Evolutionary conservation across 306 rosid genomes (phyloP).

Genomic region (Alnus glutinosa): DNA sequence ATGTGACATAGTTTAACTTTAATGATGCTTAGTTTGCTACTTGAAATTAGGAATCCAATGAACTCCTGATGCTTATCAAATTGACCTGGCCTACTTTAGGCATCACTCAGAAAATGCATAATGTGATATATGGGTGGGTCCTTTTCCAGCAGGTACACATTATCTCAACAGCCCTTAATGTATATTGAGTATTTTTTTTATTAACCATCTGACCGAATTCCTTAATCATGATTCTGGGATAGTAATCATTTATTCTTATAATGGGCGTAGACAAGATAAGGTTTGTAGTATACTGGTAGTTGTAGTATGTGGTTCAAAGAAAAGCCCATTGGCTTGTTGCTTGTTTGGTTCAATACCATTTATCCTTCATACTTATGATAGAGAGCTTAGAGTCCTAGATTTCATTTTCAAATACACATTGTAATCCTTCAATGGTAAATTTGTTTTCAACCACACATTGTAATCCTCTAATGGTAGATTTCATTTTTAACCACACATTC

Average conservation of each 20-base stretch:
- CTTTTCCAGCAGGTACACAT: conserved; percentile 55
- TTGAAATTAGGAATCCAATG: conserved; percentile 46
- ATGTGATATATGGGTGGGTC: conserved; percentile 51
- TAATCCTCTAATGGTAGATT: too few species aligned
- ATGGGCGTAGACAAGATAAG: neutral
- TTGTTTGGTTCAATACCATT: neutral
- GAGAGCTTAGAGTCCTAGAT: neutral
- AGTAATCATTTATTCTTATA: neutral
- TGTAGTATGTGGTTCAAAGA: neutral
- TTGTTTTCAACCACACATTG: neutral
- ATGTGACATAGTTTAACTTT: conserved; percentile 6
- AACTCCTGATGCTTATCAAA: conserved; percentile 37
- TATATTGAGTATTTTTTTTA: conserved; percentile 1
- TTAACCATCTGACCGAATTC: neutral
- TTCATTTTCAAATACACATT: neutral
- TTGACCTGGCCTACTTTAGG: conserved; percentile 56
- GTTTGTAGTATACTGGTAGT: neutral
- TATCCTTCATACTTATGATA: neutral
- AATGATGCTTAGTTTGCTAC: conserved; percentile 12
- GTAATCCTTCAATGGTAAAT: neutral
- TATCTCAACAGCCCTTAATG: neutral
- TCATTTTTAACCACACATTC: neutral
- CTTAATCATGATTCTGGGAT: neutral
- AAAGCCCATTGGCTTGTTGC: neutral
- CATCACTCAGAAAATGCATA: conserved; percentile 51